Percentiles rank a stretch among this genome's conserved stretches.
These are phyloP conservation scores for Cardamine chenopodiifolia DNA, from an alignment of 345 rosid genomes.

Conservation along the genomic window DNA sequence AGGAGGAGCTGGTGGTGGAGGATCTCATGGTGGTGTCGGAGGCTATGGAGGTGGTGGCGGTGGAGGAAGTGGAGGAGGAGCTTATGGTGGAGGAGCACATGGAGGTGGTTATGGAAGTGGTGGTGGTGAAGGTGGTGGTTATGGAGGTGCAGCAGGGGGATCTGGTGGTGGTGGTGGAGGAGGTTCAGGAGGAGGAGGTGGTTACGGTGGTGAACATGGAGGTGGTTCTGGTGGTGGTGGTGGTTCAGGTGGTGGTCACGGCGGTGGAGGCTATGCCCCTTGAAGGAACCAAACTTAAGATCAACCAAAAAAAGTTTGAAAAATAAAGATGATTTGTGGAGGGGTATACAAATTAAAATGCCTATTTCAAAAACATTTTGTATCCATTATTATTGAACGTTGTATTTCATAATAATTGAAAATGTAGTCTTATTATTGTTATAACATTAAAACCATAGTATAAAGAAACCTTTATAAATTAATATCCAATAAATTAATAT, in stretches of 20 bases:
- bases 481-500: too few relatives aligned
- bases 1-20: slow-evolving; percentile 45
- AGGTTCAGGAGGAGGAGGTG: slow-evolving; percentile 39
- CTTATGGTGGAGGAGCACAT: slow-evolving; percentile 42
- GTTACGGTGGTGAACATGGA: slow-evolving; percentile 29
- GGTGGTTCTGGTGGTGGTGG: slow-evolving; percentile 39
- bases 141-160: slow-evolving; percentile 41
- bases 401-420: slow-evolving; percentile 33
- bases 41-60: slow-evolving; percentile 42
- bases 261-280: slow-evolving; percentile 50
- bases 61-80: slow-evolving; percentile 40
- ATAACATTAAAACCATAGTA: background rate
- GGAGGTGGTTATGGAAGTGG: slow-evolving; percentile 46
- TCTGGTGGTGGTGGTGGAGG: slow-evolving; percentile 44
- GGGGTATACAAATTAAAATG: slow-evolving; percentile 42
- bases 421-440: slow-evolving; percentile 15
- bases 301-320: slow-evolving; percentile 4
- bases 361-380: slow-evolving; percentile 35
- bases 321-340: slow-evolving; percentile 32
- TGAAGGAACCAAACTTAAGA: slow-evolving; percentile 30
- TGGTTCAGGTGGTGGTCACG: slow-evolving; percentile 45
- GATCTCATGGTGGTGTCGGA: slow-evolving; percentile 33
- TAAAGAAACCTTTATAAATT: too few relatives aligned
- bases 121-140: slow-evolving; percentile 40
- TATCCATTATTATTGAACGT: slow-evolving; percentile 38